phyloP scores from a whole-genome alignment of 2,329 filamentous ascomycete genomes.

The Arthrobotrys entomopaga region DNA sequence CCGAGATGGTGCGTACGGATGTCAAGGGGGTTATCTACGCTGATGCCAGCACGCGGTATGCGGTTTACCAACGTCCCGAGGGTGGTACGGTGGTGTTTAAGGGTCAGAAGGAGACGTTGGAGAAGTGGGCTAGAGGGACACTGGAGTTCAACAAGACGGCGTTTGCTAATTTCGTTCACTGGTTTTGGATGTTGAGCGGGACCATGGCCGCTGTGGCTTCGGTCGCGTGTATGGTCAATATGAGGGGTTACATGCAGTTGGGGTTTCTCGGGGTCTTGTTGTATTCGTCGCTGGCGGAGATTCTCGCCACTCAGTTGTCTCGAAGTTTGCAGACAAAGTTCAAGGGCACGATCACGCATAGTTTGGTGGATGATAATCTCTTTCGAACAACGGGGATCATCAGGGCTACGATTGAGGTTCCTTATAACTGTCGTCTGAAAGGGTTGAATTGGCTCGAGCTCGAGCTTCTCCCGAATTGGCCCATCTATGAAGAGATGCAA shows the following conservation, averaged over 20 bases:
- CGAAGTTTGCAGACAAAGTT: slow-evolving; percentile 57
- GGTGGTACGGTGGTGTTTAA: slow-evolving; percentile 61
- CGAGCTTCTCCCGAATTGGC: slow-evolving; percentile 32
- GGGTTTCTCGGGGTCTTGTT: slow-evolving; percentile 59
- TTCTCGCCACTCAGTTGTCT: slow-evolving; percentile 59
- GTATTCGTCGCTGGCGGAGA: slow-evolving; percentile 60
- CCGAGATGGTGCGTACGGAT: slow-evolving; percentile 57
- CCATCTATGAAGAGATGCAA: slow-evolving; percentile 29
- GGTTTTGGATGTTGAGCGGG: slow-evolving; percentile 59
- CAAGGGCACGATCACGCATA: slow-evolving; percentile 14
- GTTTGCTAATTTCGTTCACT: slow-evolving; percentile 57
- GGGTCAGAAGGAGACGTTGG: slow-evolving; percentile 59
- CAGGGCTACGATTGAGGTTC: slow-evolving; percentile 24
- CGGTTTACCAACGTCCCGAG: slow-evolving; percentile 60
- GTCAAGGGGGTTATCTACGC: slow-evolving; percentile 47
- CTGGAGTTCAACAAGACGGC: slow-evolving; percentile 59
- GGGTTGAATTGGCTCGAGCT: slow-evolving; percentile 33
- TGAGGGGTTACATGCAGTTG: slow-evolving; percentile 60
- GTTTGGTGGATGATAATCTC: slow-evolving; percentile 26
- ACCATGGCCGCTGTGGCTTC: slow-evolving; percentile 59
- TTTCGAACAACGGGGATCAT: slow-evolving; percentile 37
- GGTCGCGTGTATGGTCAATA: slow-evolving; percentile 61
- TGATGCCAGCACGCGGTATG: slow-evolving; percentile 57
- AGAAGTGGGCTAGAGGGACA: slow-evolving; percentile 60
- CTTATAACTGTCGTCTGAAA: slow-evolving; percentile 20